Conservation (phyloP, 1,284 basidiomycete species). For the Sanghuangporus weigelae region DNA sequence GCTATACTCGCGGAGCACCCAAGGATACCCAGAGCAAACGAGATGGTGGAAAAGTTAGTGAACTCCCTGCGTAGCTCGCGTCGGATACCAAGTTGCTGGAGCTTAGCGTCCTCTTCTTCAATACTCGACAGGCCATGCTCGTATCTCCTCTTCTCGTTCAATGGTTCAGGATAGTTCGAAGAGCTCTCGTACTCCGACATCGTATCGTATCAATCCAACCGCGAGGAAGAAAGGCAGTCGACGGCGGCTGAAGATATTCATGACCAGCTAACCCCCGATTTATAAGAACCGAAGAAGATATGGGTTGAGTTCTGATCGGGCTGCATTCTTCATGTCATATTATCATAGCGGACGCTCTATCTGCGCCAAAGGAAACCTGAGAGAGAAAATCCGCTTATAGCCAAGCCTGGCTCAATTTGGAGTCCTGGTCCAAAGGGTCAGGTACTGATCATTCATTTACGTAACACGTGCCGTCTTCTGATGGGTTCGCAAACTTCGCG, state of each 20-base stretch:
- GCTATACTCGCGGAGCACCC: constrained; percentile 20
- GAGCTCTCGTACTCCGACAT: background rate
- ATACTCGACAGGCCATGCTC: background rate
- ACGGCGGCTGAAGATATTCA: background rate
- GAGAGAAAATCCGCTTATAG: too few species aligned
- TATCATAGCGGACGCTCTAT: background rate
- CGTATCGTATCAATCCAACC: background rate
- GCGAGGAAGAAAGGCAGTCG: background rate
- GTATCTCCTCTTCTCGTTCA: background rate
- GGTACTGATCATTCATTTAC: too few species aligned
- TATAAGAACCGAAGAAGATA: background rate
- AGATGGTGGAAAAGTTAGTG: constrained; percentile 20
- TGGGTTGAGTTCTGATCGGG: background rate
- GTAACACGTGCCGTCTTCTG: too few species aligned
- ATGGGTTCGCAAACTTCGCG: too few species aligned
- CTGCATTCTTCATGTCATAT: background rate
- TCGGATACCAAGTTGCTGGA: constrained; percentile 17
- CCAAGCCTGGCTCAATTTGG: too few species aligned
- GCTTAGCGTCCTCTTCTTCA: constrained; percentile 13
- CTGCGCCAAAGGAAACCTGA: background rate
- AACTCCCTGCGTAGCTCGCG: constrained; percentile 20
- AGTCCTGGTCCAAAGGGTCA: too few species aligned
- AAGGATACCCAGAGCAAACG: constrained; percentile 20
- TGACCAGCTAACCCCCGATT: background rate
- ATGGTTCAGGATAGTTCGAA: background rate